Evolutionary conservation across 2,329 filamentous ascomycete genomes (phyloP), one percentile per base, ranked within the genome.

Genomic region (Aspergillus fijiensis): DNA sequence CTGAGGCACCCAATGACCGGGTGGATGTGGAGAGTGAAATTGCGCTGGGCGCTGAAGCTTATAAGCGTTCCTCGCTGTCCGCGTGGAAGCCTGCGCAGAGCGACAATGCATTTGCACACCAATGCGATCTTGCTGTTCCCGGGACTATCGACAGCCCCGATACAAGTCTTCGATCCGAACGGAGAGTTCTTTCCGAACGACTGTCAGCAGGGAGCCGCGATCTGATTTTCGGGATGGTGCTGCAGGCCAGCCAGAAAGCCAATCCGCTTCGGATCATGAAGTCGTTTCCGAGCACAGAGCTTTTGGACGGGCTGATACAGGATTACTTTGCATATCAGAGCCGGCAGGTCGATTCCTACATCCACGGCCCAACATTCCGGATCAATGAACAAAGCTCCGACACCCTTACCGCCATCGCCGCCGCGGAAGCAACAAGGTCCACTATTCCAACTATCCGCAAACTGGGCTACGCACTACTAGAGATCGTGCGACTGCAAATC

Each of bases 181-280:
- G 60, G 7, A 63, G 68, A 45, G 63, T 66, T 7, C 59, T 71
- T 1, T 66, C 63, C 1, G 70, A 72, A 25, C 61, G 65, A 1
- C 53, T 73, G 3, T 66, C 68, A 2, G 55, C 67, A 2, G 67
- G 65, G 10, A 80, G 77, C 21, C 82, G 87, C 3, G 89, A 91
- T 70, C 82, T 81, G 51, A 81, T 90, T 1, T 76, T 91, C 58
- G 86, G 84, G 11, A 81, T 90, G 60, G 83, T 90, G 1, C 75
- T 91, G 39, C 80, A 81, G 53, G 85, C 83, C 4, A 87, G 84
- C 65, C 63, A 75, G 76, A 67, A 82, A 73, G 75, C 82, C 74
- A 73, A 81, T 70, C 60, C 82, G 78, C 53, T 83, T 85, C 21
- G 84, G 82, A 19, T 83, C 80, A 73, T 77, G 16, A 72, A 75